Base-by-base conservation (phyloP, 805 yeast species). In the Starmerella vitae region DNA sequence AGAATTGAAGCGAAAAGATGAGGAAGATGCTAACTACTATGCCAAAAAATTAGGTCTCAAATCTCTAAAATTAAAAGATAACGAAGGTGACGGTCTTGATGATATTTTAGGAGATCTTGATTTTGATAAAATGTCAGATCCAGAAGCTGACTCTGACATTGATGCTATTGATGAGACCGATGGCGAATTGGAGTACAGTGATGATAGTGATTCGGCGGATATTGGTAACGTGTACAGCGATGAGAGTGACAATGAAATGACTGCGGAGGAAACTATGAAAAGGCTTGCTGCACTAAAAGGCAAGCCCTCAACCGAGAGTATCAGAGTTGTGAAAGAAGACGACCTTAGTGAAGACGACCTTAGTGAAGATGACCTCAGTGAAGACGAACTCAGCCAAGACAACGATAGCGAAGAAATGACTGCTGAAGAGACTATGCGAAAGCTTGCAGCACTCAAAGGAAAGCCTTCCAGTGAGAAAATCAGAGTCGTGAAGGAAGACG, bases 91-190 rank as follows among this genome's bases (percentile, higher is more conserved):
- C 58, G 71, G 77, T 2, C 64, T 85, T 34, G 94, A 81, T 33
- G 93, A 85, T n/a, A 55, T 85, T 18, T 61, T 85, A 4, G 94
- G 82, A 38, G 94, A 86, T 0, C 59, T 40, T n/a, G 78, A 74
- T 45, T 58, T 72, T 37, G 75, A 68, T 30, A 62, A 37, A 5
- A 36, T 49, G 32, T 36, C 21, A 19, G 29, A 27, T 20, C 28
- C 30, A 12, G 33, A 35, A 30, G 37, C 41, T 26, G 34, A 45
- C 14, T 46, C 32, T 44, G 26, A 31, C 14, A 28, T 10, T 12
- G 18, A 30, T 19, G 40, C 45, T 2, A 29, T 43, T 10, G 49
- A 47, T 12, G 53, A 46, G 3, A 45, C 43, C 9, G 46, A 42
- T 7, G 49, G 40, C 4, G 52, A 28, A 4, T 28, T 4, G 9